Conservation (phyloP, 2,329 filamentous ascomycete genomes). For the Fusarium musae region DNA sequence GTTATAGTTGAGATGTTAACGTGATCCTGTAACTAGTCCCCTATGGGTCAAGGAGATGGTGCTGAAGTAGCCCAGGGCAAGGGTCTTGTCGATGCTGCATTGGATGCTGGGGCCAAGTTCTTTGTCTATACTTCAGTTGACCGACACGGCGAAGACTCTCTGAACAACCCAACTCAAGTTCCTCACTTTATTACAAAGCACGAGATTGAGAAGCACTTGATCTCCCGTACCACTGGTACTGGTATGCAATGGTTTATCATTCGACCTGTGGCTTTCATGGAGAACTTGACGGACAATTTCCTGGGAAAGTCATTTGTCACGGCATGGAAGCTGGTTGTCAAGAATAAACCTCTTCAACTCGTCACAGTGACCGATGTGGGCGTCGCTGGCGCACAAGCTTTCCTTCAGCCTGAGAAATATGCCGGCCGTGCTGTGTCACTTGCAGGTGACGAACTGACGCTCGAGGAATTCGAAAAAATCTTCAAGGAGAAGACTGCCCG, state of each 20-base stretch:
- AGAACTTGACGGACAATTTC: constrained; percentile 50
- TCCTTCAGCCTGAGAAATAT: constrained; percentile 10
- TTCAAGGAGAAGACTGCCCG: constrained; percentile 16
- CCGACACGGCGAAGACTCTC: constrained; percentile 64
- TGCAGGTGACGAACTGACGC: constrained; percentile 12
- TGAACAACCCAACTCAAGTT: constrained; percentile 62
- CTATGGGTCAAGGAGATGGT: constrained; percentile 2
- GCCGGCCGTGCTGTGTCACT: constrained; percentile 8
- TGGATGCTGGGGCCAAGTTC: constrained; percentile 64
- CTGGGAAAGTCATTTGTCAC: constrained; percentile 48
- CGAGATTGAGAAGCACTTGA: constrained; percentile 69
- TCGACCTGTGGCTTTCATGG: constrained; percentile 55
- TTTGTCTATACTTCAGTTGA: constrained; percentile 73
- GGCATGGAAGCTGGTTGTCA: constrained; percentile 46
- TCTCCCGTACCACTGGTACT: constrained; percentile 50
- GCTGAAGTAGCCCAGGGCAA: constrained; percentile 60
- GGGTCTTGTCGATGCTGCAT: constrained; percentile 63
- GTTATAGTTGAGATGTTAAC: not conserved
- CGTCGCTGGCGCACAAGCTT: constrained; percentile 3
- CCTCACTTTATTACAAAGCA: constrained; percentile 71
- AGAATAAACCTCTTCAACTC: constrained; percentile 41
- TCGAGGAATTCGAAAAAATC: not conserved
- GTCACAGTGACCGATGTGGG: constrained; percentile 10
- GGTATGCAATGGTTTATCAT: constrained; percentile 52
- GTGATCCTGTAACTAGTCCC: not conserved